Base-by-base conservation (phyloP, 768 basidiomycete genomes). In the Lentinula detonsa region DNA sequence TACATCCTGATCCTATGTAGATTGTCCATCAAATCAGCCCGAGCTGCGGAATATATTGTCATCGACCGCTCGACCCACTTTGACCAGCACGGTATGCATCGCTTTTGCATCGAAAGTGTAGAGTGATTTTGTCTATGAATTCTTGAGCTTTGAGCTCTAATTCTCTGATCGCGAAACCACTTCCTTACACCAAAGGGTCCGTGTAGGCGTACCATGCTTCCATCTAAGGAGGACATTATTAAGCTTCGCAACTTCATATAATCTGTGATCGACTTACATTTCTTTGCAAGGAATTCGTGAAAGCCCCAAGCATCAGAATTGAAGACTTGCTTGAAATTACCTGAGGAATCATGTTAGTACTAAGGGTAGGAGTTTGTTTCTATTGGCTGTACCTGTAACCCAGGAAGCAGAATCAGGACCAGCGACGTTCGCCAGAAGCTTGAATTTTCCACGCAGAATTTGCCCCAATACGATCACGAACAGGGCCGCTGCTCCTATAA, bases 11-110 rank as follows among this genome's bases (percentile, higher is more conserved):
- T 52, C 48, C 59, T 60, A 35, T 8, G n/a, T 21, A 37, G 11
- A 4, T 23, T 11, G 13, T 40, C 35, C 23, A 6, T 40, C 21
- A 42, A 23, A 16, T 28, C 28, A 28, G 28, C 2, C 8, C 16
- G 15, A 39, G n/a, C 7, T 15, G 43, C 16, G 18, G 31, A 15
- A 11, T 21, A 48, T 0, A 23, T 7, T 18, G 21, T 13, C 6
- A 5, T 28, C 28, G 37, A 39, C 7, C 13, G 11, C 4, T 11
- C 0, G 31, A 9, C 35, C 2, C 28, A 60, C 59, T 21, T 60
- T 60, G 46, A 60, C 59, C 7, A 60, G 9, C 23, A 60, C 31
- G 18, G 33, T 37, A 39, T 60, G 59, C 37, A 60, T 35, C 7
- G 49, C 59, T 43, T 40, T 51, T 2, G 59, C 31, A 21, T 60